These are phyloP conservation scores for Coemansia sp. DNA, from an alignment of 192 early-diverging fungal species.

Conservation along the genomic window DNA sequence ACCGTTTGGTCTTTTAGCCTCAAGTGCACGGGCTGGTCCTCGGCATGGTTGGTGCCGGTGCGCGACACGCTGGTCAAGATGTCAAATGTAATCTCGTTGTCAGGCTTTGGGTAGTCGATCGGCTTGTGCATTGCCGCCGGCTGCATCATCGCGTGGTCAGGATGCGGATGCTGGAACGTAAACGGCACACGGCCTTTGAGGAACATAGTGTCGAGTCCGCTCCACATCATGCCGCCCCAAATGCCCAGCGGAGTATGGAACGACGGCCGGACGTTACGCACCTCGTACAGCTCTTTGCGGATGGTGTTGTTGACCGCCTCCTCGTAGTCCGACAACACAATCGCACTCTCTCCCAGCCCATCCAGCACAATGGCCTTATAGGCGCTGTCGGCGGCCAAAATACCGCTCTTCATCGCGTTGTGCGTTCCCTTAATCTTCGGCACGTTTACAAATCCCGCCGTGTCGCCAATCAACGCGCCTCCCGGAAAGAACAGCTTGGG, in stretches of 20 bases:
- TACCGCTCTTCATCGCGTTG: constrained; percentile 98
- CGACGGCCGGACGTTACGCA: constrained; percentile 91
- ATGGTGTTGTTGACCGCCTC: constrained; percentile 85
- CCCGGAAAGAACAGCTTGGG: constrained; percentile 94
- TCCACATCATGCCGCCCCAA: constrained; percentile 81
- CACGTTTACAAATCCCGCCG: constrained; percentile 95
- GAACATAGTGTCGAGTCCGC: constrained; percentile 85
- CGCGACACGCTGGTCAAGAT: constrained; percentile 89
- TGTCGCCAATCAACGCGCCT: constrained; percentile 91
- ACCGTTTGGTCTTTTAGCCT: constrained; percentile 70
- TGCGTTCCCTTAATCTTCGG: constrained; percentile 99
- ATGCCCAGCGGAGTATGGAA: constrained; percentile 87
- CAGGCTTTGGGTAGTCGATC: constrained; percentile 96
- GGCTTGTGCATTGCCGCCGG: constrained; percentile 70
- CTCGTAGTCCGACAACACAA: constrained; percentile 77
- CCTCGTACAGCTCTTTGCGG: constrained; percentile 83
- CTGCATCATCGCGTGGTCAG: constrained; percentile 76
- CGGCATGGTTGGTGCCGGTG: constrained; percentile 90
- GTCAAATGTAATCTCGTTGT: constrained; percentile 93
- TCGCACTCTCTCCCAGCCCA: constrained; percentile 35
- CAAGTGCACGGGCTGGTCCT: constrained; percentile 94
- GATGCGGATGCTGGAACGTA: constrained; percentile 85
- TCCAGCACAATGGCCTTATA: constrained; percentile 61
- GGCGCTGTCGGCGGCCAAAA: constrained; percentile 90
- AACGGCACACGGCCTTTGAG: constrained; percentile 90